Conservation (phyloP, 148 eudicot genomes). For the Nyssa sinensis region DNA sequence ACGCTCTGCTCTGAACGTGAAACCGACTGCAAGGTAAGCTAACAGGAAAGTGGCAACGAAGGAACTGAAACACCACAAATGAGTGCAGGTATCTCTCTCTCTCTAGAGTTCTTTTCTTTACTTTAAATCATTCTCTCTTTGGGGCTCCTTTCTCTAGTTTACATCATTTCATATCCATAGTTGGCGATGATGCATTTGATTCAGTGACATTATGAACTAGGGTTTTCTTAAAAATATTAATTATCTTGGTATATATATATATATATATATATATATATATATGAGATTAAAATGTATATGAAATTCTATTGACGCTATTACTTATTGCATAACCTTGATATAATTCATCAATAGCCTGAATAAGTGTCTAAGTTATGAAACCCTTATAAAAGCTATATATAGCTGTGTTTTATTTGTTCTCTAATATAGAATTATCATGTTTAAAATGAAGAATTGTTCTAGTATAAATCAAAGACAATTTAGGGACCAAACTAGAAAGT, state of each 20-base stretch:
- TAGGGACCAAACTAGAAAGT: background rate
- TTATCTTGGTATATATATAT: background rate
- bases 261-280: background rate
- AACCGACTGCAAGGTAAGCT: no score
- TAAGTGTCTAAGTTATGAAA: background rate
- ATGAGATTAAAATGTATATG: background rate
- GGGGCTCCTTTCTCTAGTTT: background rate
- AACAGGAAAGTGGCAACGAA: no score
- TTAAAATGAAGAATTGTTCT: background rate
- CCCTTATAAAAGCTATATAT: background rate
- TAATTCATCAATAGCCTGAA: no score
- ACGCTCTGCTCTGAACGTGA: no score
- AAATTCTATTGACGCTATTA: background rate
- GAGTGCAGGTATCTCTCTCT: background rate
- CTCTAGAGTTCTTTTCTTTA: background rate
- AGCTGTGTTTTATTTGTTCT: background rate
- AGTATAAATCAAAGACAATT: background rate
- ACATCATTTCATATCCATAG: background rate
- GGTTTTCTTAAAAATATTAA: background rate
- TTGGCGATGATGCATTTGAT: background rate
- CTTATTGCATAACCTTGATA: no score
- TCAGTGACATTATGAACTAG: background rate
- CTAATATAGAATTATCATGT: background rate
- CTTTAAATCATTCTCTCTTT: background rate
- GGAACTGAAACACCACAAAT: no score